Evolutionary conservation across 164 flowering plant species (phyloP).

Genomic region (Sedum album): DNA sequence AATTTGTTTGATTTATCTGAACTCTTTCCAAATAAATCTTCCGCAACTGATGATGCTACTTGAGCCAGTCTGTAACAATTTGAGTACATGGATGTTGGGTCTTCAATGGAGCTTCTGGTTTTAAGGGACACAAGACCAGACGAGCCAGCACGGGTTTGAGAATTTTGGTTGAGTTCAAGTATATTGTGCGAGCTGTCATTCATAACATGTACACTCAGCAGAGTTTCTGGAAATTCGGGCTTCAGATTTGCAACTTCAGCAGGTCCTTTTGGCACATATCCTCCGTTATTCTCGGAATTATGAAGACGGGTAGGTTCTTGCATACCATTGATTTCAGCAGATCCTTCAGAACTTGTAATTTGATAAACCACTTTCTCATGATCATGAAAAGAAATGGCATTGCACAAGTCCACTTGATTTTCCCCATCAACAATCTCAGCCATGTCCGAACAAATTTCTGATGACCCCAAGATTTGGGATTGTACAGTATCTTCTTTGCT

Average conservation of each 20-base stretch:
- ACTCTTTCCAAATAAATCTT: conserved; percentile 42
- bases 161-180: conserved; percentile 15
- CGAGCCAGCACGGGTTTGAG: conserved; percentile 11
- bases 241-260: background rate
- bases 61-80: conserved; percentile 69
- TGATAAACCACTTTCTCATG: conserved; percentile 14
- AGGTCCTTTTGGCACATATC: background rate
- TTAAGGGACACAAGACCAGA: conserved; percentile 13
- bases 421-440: conserved; percentile 18
- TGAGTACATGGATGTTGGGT: conserved; percentile 32
- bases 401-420: conserved; percentile 16
- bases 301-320: background rate
- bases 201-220: background rate
- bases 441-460: conserved; percentile 17
- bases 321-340: background rate
- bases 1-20: conserved; percentile 29
- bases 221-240: background rate
- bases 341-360: conserved; percentile 8
- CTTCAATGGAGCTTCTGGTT: conserved; percentile 15
- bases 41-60: conserved; percentile 46
- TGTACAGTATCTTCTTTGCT: conserved; percentile 12
- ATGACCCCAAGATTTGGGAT: conserved; percentile 15
- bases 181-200: background rate
- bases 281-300: background rate
- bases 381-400: conserved; percentile 13